A percentile compares a stretch with the other conserved stretches of the same genome.
Conservation (phyloP, 2,329 filamentous ascomycete genomes). For the Cladophialophora carrionii region DNA sequence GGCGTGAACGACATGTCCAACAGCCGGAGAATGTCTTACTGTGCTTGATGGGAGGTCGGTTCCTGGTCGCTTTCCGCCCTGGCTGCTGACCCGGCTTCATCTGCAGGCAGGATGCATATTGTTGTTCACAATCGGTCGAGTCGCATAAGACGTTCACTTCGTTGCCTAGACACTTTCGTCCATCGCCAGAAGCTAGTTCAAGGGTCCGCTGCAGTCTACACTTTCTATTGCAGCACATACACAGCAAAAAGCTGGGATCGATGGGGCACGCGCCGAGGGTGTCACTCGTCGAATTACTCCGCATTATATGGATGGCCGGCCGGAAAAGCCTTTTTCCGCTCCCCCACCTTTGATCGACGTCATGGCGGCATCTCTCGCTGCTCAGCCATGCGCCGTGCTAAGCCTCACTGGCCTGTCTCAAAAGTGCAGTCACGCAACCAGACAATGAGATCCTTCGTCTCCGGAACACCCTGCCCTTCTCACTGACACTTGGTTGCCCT, state of each 20-base stretch:
- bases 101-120: conserved; percentile 17
- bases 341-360: conserved; percentile 11
- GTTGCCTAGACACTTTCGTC: neutral
- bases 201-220: neutral
- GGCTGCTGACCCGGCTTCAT: conserved; percentile 22
- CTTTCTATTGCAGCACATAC: neutral
- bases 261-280: neutral
- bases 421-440: conserved; percentile 11
- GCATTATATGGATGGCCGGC: neutral
- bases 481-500: conserved; percentile 21
- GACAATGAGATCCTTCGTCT: conserved; percentile 2
- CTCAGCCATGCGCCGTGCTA: conserved; percentile 16
- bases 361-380: conserved; percentile 2
- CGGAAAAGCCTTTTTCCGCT: neutral
- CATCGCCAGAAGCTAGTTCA: neutral
- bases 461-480: conserved; percentile 2
- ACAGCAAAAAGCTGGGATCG: neutral
- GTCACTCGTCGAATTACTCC: no score
- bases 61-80: conserved; percentile 21
- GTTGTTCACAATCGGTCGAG: neutral
- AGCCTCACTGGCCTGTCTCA: conserved; percentile 26
- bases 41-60: conserved; percentile 32
- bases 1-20: conserved; percentile 33
- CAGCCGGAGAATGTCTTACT: conserved; percentile 34
- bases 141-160: neutral